phyloP scores from a whole-genome alignment of 768 basidiomycete species.

The Pleurotus platypus region DNA sequence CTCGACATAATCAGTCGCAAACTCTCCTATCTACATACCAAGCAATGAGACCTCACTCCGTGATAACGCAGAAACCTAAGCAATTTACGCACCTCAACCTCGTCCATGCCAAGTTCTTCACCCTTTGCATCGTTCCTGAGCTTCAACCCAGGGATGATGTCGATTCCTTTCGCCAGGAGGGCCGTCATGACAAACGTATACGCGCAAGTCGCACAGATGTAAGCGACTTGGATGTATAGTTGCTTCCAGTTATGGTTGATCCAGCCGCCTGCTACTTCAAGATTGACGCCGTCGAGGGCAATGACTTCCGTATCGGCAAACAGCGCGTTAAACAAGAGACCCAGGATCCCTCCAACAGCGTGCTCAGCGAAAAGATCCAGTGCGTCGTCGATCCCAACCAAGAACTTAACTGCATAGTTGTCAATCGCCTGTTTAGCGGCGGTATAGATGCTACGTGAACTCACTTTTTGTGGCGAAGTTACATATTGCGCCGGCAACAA shows the following conservation, averaged over 20 bases:
- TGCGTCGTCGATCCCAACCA: slow-evolving; percentile 77
- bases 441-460: slow-evolving; percentile 16
- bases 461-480: slow-evolving; percentile 84
- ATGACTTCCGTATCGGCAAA: slow-evolving; percentile 69
- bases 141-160: slow-evolving; percentile 55
- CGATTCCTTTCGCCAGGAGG: slow-evolving; percentile 51
- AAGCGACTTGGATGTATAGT: slow-evolving; percentile 73
- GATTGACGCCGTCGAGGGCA: slow-evolving; percentile 64
- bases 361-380: slow-evolving; percentile 93
- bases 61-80: background rate
- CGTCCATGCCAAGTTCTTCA: slow-evolving; percentile 65
- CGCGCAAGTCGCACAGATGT: slow-evolving; percentile 50
- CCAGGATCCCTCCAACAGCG: slow-evolving; percentile 80
- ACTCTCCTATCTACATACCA: slow-evolving; percentile 55
- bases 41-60: background rate
- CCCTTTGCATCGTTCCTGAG: slow-evolving; percentile 51
- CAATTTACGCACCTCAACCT: slow-evolving; percentile 49
- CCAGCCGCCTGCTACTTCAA: slow-evolving; percentile 58
- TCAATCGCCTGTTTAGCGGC: background rate
- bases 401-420: slow-evolving; percentile 52
- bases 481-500: slow-evolving; percentile 66
- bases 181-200: slow-evolving; percentile 67
- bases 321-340: slow-evolving; percentile 67
- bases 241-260: slow-evolving; percentile 76
- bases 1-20: slow-evolving; percentile 67